Evolutionary conservation across 1,139 yeast species (phyloP), one percentile per base, ranked within the genome.

Genomic region (Taphrina confusa): DNA sequence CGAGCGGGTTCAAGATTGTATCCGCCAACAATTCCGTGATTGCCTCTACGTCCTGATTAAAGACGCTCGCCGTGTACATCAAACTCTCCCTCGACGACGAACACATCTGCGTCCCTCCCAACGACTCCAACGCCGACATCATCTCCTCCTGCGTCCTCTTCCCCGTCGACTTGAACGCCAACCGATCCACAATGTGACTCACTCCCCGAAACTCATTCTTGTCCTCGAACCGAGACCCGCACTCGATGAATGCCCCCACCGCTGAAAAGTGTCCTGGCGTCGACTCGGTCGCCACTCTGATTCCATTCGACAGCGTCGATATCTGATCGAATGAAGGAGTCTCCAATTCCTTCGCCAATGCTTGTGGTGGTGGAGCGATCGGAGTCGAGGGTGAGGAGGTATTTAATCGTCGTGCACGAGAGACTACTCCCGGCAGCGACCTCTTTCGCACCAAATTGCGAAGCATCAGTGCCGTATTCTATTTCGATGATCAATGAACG

Each of bases 51-150:
- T 91, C 96, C 59, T 80, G 74, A 71, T 91, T 90, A 77, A 92
- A 92, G 0, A 90, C 96, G 1, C 96, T 85, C 1, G 97, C 95
- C 72, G 92, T 97, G 72, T 92, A 92, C 75, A 92, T 82, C 76
- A 92, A 80, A 3, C 94, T 82, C 71, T 92, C 98, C 69, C 98
- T 79, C 28, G 95, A 88, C 0, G 96, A 88, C 0, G 96, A 85
- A 70, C 96, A 87, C 83, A 89, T 91, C 73, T 87, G 90, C 72
- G 91, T 92, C 11, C 98, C 98, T 45, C 98, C 98, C 60, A 92
- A 74, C 57, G 82, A 78, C 60, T 89, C 90, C 65, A 92, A 76
- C 36, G 81, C 80, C 66, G 86, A 86, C 67, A 87, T 79, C 89
- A 92, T 87, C 62, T 85, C 80, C 36, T 79, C 74, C 2, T 90